phyloP scores from a whole-genome alignment of 306 rosid species.

The Quercus variabilis region DNA sequence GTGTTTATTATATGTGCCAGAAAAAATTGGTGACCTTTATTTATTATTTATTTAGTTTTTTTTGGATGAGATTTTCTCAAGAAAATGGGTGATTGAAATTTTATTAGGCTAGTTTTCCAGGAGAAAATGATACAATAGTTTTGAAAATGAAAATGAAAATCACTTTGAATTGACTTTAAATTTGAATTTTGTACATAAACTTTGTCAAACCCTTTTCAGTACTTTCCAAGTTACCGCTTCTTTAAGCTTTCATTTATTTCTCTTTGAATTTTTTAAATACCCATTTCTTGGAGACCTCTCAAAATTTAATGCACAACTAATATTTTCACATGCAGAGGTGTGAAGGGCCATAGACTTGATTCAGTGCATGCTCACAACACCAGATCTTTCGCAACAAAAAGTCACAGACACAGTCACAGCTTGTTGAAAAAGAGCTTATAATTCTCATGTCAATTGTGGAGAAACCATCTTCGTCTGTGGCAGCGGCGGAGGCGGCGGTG shows the following conservation, averaged over 20 bases:
- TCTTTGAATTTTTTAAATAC: neutral
- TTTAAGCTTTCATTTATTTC: neutral
- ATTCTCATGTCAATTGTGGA: constrained; percentile 57
- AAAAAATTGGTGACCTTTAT: neutral
- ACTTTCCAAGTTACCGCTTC: constrained; percentile 15
- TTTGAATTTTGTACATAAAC: neutral
- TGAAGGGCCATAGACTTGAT: constrained; percentile 28
- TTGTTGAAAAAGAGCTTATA: neutral
- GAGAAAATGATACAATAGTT: no score
- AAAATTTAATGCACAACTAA: constrained; percentile 45
- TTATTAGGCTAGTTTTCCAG: neutral
- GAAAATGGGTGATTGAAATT: neutral
- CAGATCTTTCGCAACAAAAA: constrained; percentile 5
- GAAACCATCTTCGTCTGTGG: constrained; percentile 28
- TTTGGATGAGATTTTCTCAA: constrained; percentile 1
- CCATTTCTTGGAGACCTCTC: constrained; percentile 11
- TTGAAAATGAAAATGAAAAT: no score
- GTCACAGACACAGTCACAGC: neutral
- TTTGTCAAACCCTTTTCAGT: constrained; percentile 21
- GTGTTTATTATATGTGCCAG: constrained; percentile 8
- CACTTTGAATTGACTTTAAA: neutral
- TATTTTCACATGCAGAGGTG: constrained; percentile 45
- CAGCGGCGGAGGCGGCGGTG: no score
- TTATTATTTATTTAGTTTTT: neutral
- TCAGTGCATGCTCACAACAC: constrained; percentile 4